Evolutionary conservation across 1,139 yeast genomes (phyloP), one percentile per base, ranked within the genome.

Genomic region (Suhomyces bolitotheri): DNA sequence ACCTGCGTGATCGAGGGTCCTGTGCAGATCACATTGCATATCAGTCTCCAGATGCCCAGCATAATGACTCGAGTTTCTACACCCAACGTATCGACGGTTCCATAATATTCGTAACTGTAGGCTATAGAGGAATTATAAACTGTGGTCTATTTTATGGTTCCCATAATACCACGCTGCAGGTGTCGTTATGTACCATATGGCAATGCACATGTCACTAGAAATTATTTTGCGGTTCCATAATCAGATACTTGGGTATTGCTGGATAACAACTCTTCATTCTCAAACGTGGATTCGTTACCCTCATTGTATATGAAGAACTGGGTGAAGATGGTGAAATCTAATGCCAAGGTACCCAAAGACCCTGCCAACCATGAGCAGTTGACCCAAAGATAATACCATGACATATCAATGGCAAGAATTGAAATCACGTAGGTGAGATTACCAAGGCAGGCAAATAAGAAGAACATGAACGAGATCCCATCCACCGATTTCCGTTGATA

Each of bases 341-440:
- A 73, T 2, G 75, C 66, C 47, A 92, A 70, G 4, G 98, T 90
- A 5, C 98, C 98, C 31, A 84, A 71, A 25, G 95, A 82, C 1
- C 98, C 98, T 2, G 90, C 80, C 40, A 92, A 70, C 98, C 98
- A 92, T 15, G 95, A 83, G 5, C 89, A 78, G 58, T 90, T 92
- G 32, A 90, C 83, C 54, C 86, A 58, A 25, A 90, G 59, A 50
- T 87, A 90, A 41, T 77, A 68, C 56, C 74, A 70, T 38, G 88
- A 80, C 36, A 81, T 67, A 47, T 87, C 88, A 29, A 89, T 86
- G 27, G 84, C 75, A 34, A 90, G 64, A 39, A 90, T 90, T 11
- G 95, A 84, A 17, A 87, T 74, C 26, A 90, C 96, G 51, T 88
- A 90, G 0, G 96, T 87, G 54, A 86, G 68, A 58, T 90, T 90